These are phyloP conservation scores for Sclerotinia spermophila DNA, from an alignment of 2,329 filamentous ascomycete genomes.

Conservation along the genomic window DNA sequence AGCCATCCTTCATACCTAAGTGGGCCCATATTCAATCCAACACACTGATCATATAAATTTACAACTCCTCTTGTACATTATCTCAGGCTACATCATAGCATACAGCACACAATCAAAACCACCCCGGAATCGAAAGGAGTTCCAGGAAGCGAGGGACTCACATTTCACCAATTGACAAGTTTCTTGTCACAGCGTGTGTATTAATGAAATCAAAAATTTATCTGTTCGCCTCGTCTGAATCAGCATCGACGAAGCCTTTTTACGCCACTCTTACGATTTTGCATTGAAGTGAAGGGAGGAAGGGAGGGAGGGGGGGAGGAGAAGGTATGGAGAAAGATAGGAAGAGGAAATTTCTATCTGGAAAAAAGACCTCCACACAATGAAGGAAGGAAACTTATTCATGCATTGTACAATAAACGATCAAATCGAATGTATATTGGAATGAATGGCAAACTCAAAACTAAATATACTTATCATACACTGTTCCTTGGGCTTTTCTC, in stretches of 20 bases:
- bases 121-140: background rate
- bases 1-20: background rate
- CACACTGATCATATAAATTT: background rate
- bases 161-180: background rate
- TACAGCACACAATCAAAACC: background rate
- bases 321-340: too few species aligned
- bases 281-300: background rate
- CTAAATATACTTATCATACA: background rate
- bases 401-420: slow-evolving; percentile 9
- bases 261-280: slow-evolving; percentile 10
- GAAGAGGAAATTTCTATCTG: too few species aligned
- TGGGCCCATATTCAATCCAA: background rate
- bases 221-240: background rate
- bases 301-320: background rate
- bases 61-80: background rate
- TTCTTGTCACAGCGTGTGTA: background rate
- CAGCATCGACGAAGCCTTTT: background rate
- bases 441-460: background rate
- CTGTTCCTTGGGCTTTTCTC: background rate
- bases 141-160: background rate
- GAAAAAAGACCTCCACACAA: background rate
- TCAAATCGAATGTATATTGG: slow-evolving; percentile 10
- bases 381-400: background rate
- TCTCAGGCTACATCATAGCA: background rate
- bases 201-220: background rate